Conservation (phyloP, 805 yeast species). For the Torulaspora delbrueckii region DNA sequence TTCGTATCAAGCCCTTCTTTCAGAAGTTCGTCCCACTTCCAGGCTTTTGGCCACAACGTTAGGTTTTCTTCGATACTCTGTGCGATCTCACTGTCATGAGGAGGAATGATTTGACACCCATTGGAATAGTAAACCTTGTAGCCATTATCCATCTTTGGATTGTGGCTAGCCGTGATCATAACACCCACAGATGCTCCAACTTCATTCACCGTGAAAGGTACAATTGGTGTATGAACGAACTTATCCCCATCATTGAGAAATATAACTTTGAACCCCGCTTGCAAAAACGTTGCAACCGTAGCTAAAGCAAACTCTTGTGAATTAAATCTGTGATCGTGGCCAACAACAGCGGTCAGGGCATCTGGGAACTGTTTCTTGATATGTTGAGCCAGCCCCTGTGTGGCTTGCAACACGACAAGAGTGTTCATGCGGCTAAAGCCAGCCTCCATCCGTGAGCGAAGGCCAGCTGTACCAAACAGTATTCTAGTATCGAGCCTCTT, state of each 20-base stretch:
- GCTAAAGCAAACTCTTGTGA: conserved; percentile 76
- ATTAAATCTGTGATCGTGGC: conserved; percentile 86
- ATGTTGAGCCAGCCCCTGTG: conserved; percentile 71
- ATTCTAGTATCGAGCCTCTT: conserved; percentile 54
- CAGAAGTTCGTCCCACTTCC: conserved; percentile 44
- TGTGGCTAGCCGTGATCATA: conserved; percentile 90
- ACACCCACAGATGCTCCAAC: conserved; percentile 71
- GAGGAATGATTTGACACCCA: conserved; percentile 95
- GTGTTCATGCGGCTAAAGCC: conserved; percentile 88
- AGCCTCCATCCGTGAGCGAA: conserved; percentile 82
- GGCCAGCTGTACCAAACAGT: conserved; percentile 90
- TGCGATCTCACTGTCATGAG: conserved; percentile 77
- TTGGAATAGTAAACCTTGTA: conserved; percentile 90
- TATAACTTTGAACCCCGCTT: conserved; percentile 65
- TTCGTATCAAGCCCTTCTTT: conserved; percentile 22
- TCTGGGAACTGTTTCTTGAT: conserved; percentile 31
- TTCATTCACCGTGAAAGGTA: conserved; percentile 76
- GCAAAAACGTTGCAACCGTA: conserved; percentile 68
- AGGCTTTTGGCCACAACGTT: conserved; percentile 52
- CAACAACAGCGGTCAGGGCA: conserved; percentile 52
- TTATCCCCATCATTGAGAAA: conserved; percentile 39
- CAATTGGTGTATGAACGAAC: conserved; percentile 79
- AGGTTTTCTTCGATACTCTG: conserved; percentile 54
- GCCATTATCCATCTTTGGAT: conserved; percentile 83
- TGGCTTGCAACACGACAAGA: conserved; percentile 82